Conservation (phyloP, 768 basidiomycete genomes). For the Gelatoporia subvermispora region DNA sequence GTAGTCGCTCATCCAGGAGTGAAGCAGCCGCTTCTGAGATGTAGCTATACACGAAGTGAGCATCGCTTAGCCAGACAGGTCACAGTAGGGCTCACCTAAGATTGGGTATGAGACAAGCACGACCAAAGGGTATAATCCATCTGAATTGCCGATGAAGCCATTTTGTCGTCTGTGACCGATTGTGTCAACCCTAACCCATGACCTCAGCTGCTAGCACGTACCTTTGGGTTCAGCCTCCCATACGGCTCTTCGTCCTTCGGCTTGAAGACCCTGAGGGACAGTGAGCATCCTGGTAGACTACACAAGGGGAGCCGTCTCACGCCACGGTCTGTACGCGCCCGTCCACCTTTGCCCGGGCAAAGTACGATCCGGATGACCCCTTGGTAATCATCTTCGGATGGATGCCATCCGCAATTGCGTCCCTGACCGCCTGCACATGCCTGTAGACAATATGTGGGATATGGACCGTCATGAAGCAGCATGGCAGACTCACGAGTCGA, state of each 20-base stretch:
- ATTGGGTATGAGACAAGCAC: slow-evolving; percentile 86
- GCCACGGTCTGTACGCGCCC: slow-evolving; percentile 75
- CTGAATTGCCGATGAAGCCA: slow-evolving; percentile 86
- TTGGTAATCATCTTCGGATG: slow-evolving; percentile 91
- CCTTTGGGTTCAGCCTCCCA: slow-evolving; percentile 84
- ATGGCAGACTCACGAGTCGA: slow-evolving; percentile 52
- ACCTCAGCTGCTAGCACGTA: slow-evolving; percentile 15
- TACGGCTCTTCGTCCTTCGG: slow-evolving; percentile 91
- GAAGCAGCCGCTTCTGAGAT: slow-evolving; percentile 89
- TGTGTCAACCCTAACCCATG: neutral
- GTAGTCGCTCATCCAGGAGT: slow-evolving; percentile 68
- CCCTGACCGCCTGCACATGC: slow-evolving; percentile 57
- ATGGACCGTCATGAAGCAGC: neutral
- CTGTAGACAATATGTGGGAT: slow-evolving; percentile 31
- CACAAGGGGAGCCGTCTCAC: slow-evolving; percentile 37
- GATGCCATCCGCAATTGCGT: slow-evolving; percentile 68
- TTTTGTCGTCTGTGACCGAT: slow-evolving; percentile 64
- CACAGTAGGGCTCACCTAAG: slow-evolving; percentile 49
- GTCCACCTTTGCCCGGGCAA: slow-evolving; percentile 79
- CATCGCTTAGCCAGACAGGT: neutral
- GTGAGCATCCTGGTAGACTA: neutral
- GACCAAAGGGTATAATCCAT: slow-evolving; percentile 88
- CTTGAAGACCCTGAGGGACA: slow-evolving; percentile 68
- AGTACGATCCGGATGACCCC: slow-evolving; percentile 88
- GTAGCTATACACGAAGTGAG: slow-evolving; percentile 45